Conservation (phyloP, 1,139 yeast genomes). For the Blastobotrys petasosporus region DNA sequence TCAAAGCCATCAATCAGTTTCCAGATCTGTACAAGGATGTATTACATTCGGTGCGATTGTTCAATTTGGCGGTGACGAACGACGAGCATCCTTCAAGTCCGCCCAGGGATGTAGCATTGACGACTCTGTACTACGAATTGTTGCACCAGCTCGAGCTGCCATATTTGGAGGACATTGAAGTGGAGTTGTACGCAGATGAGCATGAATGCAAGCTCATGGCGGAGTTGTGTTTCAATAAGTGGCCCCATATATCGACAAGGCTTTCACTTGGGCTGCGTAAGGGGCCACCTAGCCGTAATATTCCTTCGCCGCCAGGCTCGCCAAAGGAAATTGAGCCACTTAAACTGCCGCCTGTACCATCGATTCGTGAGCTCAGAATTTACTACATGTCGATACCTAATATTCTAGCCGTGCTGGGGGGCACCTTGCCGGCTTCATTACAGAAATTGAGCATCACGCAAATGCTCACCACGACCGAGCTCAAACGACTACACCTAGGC, state of each 20-base stretch:
- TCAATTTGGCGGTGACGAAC: slow-evolving; percentile 1
- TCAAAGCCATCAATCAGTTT: background rate
- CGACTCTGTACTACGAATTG: slow-evolving; percentile 1
- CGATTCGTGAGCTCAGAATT: slow-evolving; percentile 2
- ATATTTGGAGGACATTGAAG: slow-evolving; percentile 5
- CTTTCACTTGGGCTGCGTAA: slow-evolving; percentile 5
- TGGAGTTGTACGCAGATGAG: slow-evolving; percentile 9
- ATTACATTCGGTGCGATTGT: slow-evolving; percentile 4
- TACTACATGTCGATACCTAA: slow-evolving; percentile 4
- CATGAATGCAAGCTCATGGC: slow-evolving; percentile 1
- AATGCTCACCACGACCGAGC: background rate
- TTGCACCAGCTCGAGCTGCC: background rate
- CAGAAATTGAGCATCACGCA: slow-evolving; percentile 2
- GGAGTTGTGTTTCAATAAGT: slow-evolving; percentile 4
- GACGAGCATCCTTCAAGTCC: slow-evolving; percentile 8
- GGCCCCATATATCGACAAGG: background rate
- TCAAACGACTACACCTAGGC: background rate
- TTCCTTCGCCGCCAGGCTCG: background rate
- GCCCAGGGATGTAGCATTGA: slow-evolving; percentile 2
- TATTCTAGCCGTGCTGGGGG: background rate
- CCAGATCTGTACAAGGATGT: slow-evolving; percentile 3
- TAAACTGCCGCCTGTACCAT: background rate
- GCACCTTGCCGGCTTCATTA: background rate
- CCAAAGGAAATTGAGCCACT: background rate
- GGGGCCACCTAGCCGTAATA: background rate